These are phyloP conservation scores for Ophiostoma montium DNA, from an alignment of 2,329 filamentous ascomycete species.

Conservation along the genomic window DNA sequence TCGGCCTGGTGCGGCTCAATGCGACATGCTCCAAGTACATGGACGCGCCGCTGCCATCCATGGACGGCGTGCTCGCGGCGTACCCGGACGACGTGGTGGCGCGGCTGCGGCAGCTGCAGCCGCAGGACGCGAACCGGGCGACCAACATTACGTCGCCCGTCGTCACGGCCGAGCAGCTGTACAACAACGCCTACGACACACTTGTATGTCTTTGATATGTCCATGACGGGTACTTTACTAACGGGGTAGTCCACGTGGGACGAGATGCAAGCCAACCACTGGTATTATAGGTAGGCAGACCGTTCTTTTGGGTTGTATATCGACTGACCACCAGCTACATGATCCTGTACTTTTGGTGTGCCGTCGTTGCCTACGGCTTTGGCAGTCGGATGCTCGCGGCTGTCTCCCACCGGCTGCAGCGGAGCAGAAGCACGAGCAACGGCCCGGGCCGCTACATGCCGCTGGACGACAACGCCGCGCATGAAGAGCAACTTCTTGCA, in stretches of 20 bases:
- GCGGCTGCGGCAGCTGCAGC: constrained; percentile 18
- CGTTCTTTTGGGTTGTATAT: background rate
- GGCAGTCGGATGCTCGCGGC: background rate
- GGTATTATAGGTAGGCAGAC: background rate
- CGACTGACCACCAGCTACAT: background rate
- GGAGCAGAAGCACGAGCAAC: background rate
- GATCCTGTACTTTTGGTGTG: constrained; percentile 27
- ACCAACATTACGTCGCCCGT: constrained; percentile 19
- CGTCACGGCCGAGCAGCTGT: constrained; percentile 22
- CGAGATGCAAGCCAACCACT: background rate
- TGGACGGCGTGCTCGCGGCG: constrained; percentile 18
- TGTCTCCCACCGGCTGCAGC: background rate
- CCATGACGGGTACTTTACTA: no score
- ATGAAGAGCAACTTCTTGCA: background rate
- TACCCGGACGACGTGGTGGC: constrained; percentile 23
- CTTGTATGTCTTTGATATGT: constrained; percentile 19
- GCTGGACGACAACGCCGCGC: background rate
- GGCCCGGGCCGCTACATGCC: background rate
- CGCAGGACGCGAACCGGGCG: constrained; percentile 14
- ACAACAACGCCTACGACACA: constrained; percentile 24
- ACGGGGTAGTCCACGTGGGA: background rate
- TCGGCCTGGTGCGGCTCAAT: constrained; percentile 19
- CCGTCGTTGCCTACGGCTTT: constrained; percentile 18
- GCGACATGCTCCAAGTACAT: constrained; percentile 20
- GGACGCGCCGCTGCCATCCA: constrained; percentile 20